A percentile compares a stretch with the other conserved stretches of the same genome.
Conservation (phyloP, 441 rosid genomes). For the Melastoma candidum region DNA sequence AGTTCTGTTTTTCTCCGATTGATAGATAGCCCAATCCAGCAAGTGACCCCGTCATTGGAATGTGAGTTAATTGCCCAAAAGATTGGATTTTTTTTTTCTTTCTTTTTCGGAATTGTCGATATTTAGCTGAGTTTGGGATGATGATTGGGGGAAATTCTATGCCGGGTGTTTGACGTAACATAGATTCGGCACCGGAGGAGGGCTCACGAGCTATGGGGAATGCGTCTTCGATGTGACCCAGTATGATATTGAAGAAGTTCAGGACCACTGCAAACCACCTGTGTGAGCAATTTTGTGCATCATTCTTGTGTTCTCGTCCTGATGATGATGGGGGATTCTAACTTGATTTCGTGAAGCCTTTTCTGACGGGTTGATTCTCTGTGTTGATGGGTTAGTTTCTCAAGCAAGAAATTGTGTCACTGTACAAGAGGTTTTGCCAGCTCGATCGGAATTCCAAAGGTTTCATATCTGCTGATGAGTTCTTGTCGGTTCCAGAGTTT, state of each 20-base stretch:
- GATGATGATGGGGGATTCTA: constrained; percentile 4
- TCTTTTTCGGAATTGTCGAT: no score
- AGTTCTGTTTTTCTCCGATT: no score
- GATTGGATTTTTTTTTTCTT: no score
- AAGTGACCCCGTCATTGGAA: no score
- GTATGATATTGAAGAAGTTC: constrained; percentile 46
- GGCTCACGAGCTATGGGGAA: constrained; percentile 22
- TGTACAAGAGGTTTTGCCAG: constrained; percentile 39
- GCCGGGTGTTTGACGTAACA: no score
- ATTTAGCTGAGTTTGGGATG: no score
- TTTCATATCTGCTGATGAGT: constrained; percentile 38
- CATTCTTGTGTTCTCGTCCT: not conserved
- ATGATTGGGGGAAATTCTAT: no score
- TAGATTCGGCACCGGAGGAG: no score
- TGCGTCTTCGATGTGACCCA: constrained; percentile 39
- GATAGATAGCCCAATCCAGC: no score
- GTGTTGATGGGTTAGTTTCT: constrained; percentile 22
- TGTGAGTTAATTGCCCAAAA: no score
- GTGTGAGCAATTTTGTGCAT: constrained; percentile 13
- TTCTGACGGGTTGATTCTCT: constrained; percentile 2
- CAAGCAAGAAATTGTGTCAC: constrained; percentile 42
- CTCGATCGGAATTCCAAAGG: constrained; percentile 36
- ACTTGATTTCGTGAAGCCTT: constrained; percentile 1
- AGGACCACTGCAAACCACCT: constrained; percentile 31
- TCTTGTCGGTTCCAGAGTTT: constrained; percentile 37